Conservation (phyloP, 352 stramenopile species). For the Pelagophyceae sp. region DNA sequence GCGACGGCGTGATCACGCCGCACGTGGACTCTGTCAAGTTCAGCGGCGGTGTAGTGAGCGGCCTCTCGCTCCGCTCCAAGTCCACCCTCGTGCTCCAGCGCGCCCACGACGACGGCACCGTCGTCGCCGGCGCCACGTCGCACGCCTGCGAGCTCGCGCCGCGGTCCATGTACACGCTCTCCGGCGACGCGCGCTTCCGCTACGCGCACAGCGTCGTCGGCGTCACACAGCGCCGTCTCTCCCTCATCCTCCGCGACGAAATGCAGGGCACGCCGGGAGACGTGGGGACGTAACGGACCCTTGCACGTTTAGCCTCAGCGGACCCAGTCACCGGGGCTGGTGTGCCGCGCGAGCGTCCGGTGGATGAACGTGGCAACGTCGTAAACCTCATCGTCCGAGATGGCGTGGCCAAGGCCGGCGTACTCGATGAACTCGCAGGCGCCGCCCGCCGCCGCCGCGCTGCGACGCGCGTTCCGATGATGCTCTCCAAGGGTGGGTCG, state of each 20-base stretch:
- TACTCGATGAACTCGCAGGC: not conserved
- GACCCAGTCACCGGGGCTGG: too few relatives aligned
- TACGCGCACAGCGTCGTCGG: conserved; percentile 23
- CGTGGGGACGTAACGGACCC: too few relatives aligned
- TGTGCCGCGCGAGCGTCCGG: not conserved
- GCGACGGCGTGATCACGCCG: conserved; percentile 22
- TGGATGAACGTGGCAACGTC: not conserved
- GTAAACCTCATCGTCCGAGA: not conserved
- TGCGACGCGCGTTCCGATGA: too few relatives aligned
- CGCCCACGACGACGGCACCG: conserved; percentile 12
- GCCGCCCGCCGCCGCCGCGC: too few relatives aligned
- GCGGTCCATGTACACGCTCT: conserved; percentile 28
- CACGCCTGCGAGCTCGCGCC: conserved; percentile 13
- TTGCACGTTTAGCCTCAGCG: too few relatives aligned
- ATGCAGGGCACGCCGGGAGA: not conserved
- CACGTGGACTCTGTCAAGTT: conserved; percentile 36
- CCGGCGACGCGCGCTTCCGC: conserved; percentile 21
- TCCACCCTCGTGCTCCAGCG: conserved; percentile 14
- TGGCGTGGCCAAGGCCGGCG: not conserved
- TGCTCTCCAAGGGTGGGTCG: too few relatives aligned
- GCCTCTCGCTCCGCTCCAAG: conserved; percentile 22
- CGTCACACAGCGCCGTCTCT: conserved; percentile 14
- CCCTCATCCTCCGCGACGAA: conserved; percentile 28
- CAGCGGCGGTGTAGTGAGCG: conserved; percentile 25
- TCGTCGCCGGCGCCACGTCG: not conserved